Percentiles rank a stretch among this genome's conserved stretches.
Conservation (phyloP, 768 basidiomycete species). For the Chalciporus piperatus region DNA sequence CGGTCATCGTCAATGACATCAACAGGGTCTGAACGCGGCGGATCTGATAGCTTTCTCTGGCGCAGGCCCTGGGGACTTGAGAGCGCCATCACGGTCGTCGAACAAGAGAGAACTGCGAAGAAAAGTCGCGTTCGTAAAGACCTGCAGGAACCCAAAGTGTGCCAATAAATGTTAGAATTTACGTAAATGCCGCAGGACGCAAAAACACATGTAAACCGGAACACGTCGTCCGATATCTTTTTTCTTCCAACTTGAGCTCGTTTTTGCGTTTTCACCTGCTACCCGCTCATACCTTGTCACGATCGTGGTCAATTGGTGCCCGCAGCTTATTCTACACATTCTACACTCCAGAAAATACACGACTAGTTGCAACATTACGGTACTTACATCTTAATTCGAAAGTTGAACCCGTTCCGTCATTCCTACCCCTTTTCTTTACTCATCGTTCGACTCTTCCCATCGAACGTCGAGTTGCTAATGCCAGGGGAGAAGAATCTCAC, state of each 20-base stretch:
- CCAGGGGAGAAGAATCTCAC: conserved; percentile 41
- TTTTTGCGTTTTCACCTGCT: too few species aligned
- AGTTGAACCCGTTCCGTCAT: too few species aligned
- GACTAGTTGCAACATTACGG: neutral
- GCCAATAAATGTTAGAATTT: neutral
- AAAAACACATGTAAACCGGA: neutral
- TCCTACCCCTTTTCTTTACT: conserved; percentile 45
- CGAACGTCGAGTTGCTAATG: conserved; percentile 52
- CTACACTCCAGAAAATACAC: too few species aligned
- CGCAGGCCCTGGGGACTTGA: conserved; percentile 22
- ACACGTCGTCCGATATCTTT: too few species aligned
- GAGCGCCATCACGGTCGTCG: conserved; percentile 16
- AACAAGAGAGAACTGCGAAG: neutral
- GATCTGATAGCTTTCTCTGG: conserved; percentile 15
- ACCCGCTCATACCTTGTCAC: too few species aligned
- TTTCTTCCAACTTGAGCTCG: too few species aligned
- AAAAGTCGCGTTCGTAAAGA: neutral
- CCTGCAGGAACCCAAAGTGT: neutral
- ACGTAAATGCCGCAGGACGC: conserved; percentile 10
- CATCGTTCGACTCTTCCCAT: conserved; percentile 39
- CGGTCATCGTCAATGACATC: conserved; percentile 4
- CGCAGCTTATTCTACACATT: neutral
- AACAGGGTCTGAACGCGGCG: neutral
- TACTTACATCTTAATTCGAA: too few species aligned
- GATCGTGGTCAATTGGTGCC: too few species aligned